Evolutionary conservation across 805 yeast genomes (phyloP).

Genomic region (Millerozyma acaciae): DNA sequence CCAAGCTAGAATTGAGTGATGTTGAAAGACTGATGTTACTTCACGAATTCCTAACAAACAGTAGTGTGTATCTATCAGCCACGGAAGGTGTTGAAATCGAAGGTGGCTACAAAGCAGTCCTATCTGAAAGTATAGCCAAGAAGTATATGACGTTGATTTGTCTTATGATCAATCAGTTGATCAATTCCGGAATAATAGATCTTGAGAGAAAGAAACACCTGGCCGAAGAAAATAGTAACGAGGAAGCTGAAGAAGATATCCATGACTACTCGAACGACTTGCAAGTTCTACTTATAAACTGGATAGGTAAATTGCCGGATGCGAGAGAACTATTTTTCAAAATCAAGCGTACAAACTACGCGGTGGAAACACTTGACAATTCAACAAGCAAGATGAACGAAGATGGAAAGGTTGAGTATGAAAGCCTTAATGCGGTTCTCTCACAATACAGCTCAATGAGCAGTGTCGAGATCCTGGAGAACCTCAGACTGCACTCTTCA

Average conservation of each 20-base stretch:
- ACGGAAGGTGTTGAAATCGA: conserved; percentile 28
- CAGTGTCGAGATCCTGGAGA: conserved; percentile 15
- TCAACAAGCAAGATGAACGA: neutral
- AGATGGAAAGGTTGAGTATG: too few species aligned
- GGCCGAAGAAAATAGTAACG: neutral
- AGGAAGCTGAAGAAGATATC: conserved; percentile 21
- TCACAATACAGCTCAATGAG: conserved; percentile 9
- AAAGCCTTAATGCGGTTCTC: conserved; percentile 11
- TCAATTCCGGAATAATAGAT: conserved; percentile 41
- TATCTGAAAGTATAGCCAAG: conserved; percentile 34
- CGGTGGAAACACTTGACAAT: conserved; percentile 1
- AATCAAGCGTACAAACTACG: conserved; percentile 16
- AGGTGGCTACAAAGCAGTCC: conserved; percentile 23
- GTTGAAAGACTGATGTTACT: conserved; percentile 63
- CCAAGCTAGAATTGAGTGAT: conserved; percentile 44
- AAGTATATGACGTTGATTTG: conserved; percentile 53
- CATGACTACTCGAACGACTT: conserved; percentile 57
- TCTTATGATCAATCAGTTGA: conserved; percentile 55
- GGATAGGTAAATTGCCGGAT: conserved; percentile 62
- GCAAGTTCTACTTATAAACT: conserved; percentile 56
- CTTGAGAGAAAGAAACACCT: conserved; percentile 24
- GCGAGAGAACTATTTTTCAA: conserved; percentile 56
- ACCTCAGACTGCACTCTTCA: conserved; percentile 12
- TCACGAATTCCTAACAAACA: conserved; percentile 65
- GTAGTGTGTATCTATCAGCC: conserved; percentile 28